phyloP scores from a whole-genome alignment of 1,139 yeast genomes.

The Blastobotrys serpentis region DNA sequence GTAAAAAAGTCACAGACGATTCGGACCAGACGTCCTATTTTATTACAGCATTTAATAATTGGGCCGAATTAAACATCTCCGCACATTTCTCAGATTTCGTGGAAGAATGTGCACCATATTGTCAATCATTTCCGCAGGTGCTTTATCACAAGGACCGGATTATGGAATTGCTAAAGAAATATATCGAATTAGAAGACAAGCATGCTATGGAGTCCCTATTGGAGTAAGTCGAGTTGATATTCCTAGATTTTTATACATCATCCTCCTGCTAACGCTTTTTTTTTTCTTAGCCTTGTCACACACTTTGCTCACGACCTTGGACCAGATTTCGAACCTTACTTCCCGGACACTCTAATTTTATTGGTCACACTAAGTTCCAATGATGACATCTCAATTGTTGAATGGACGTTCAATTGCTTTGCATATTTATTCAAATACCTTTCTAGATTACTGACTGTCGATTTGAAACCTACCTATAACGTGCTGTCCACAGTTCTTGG shows the following conservation, averaged over 20 bases:
- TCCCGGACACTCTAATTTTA: conserved; percentile 51
- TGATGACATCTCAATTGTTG: conserved; percentile 59
- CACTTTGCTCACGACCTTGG: conserved; percentile 93
- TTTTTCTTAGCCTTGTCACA: conserved; percentile 50
- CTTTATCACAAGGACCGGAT: conserved; percentile 67
- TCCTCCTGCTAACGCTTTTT: background rate
- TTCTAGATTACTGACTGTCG: conserved; percentile 58
- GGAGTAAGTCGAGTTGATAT: conserved; percentile 52
- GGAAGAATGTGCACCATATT: conserved; percentile 51
- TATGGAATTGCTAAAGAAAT: conserved; percentile 51
- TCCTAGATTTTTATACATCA: no score
- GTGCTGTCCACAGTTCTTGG: conserved; percentile 63
- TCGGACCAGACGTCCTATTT: conserved; percentile 69
- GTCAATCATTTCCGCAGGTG: conserved; percentile 78
- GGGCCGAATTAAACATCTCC: conserved; percentile 85
- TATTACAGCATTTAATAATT: conserved; percentile 72
- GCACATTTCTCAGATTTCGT: conserved; percentile 66
- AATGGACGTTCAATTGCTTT: conserved; percentile 79
- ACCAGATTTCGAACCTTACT: conserved; percentile 78
- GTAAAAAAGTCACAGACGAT: conserved; percentile 61
- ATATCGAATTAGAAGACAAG: conserved; percentile 58
- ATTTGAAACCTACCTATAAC: conserved; percentile 66
- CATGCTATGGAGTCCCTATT: conserved; percentile 77
- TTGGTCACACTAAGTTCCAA: conserved; percentile 52
- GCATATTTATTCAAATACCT: conserved; percentile 90